These are phyloP conservation scores for Uncinocarpus reesii DNA, from an alignment of 2,329 filamentous ascomycete genomes.

Conservation along the genomic window DNA sequence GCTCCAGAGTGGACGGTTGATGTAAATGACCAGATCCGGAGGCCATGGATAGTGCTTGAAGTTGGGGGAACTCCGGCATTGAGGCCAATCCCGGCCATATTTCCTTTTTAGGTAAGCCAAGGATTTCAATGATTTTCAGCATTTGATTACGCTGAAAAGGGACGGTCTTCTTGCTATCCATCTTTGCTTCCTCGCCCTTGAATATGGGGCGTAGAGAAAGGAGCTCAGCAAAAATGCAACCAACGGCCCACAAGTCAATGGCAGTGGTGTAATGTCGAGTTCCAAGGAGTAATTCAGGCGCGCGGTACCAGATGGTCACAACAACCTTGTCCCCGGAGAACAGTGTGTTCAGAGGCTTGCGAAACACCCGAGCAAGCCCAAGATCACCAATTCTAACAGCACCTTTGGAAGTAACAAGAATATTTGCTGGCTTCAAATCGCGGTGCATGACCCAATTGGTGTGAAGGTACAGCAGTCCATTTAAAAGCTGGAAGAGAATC, in stretches of 20 bases:
- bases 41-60: slow-evolving; percentile 44
- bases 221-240: slow-evolving; percentile 94
- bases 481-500: slow-evolving; percentile 90
- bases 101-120: slow-evolving; percentile 81
- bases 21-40: slow-evolving; percentile 41
- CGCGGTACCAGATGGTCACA: slow-evolving; percentile 98
- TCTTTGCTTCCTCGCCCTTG: slow-evolving; percentile 97
- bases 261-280: slow-evolving; percentile 94
- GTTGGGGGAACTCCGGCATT: slow-evolving; percentile 77
- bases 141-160: slow-evolving; percentile 97
- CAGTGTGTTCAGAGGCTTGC: slow-evolving; percentile 83
- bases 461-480: slow-evolving; percentile 89
- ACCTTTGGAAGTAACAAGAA: slow-evolving; percentile 87
- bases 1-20: slow-evolving; percentile 55
- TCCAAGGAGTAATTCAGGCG: slow-evolving; percentile 83
- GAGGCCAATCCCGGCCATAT: slow-evolving; percentile 73
- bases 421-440: slow-evolving; percentile 95
- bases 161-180: slow-evolving; percentile 95
- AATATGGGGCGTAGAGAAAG: slow-evolving; percentile 87
- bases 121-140: slow-evolving; percentile 96
- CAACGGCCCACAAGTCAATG: slow-evolving; percentile 94
- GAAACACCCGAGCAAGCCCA: slow-evolving; percentile 81
- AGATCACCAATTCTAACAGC: slow-evolving; percentile 93
- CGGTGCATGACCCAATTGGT: slow-evolving; percentile 95
- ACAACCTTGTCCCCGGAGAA: slow-evolving; percentile 96